Evolutionary conservation across 805 yeast genomes (phyloP), one percentile per base, ranked within the genome.

Genomic region (Candida multigemmis): DNA sequence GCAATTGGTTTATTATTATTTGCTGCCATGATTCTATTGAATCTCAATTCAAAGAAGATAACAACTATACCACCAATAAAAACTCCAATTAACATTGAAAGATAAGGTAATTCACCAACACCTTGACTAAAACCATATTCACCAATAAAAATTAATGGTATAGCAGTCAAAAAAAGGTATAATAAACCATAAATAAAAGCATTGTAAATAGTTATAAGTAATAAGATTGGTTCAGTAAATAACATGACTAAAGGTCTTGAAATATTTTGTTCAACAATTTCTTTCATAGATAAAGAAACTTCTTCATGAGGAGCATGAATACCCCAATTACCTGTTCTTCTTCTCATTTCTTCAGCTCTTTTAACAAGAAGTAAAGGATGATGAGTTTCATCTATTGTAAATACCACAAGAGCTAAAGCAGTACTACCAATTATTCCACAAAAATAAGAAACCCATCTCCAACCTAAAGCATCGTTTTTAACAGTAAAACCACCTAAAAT

Each of bases 71-170:
- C 75, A 29, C 87, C 84, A 16, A 73, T 23, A 5, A 69, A 22
- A 56, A 75, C 62, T 34, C 96, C 95, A 27, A 81, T 46, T 26
- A 80, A 65, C 53, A 87, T 60, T 12, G 83, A 78, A 31, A 85
- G 49, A 60, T 84, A 86, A 8, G 96, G 95, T 34, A 86, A 63
- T 54, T 78, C 79, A 7, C 74, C 74, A 15, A 72, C 74, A 38
- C 87, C 86, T 26, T 68, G 65, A 14, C 50, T 47, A 26, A 60
- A 77, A 18, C 65, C 64, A 44, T 85, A 84, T 27, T 77, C 77
- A 22, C 35, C 50, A 8, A 53, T 60, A 48, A 85, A 65, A 3
- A 65, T 53, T 13, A 53, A 46, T 1, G 69, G 65, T 12, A 62
- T 40, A 6, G 68, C 67, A 0, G 70, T 65, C 30, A 66, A 50